Evolutionary conservation across 2,329 filamentous ascomycete genomes (phyloP).

Genomic region (Volutella citrinella): DNA sequence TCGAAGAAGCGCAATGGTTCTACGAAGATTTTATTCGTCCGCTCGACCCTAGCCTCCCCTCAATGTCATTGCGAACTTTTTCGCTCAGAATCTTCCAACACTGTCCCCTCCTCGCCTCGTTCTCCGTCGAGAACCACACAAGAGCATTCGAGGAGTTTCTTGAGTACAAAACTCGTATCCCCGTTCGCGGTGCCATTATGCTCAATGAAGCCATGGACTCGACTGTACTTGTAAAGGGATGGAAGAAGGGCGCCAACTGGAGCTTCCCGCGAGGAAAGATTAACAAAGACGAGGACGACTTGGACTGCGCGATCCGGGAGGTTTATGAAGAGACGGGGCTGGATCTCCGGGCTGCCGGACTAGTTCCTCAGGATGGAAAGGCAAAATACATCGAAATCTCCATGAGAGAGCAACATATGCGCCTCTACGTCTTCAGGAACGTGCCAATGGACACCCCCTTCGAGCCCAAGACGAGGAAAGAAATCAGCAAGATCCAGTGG

Average conservation of each 20-base stretch:
- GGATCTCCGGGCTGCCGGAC: constrained; percentile 71
- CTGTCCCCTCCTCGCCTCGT: constrained; percentile 81
- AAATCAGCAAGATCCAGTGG: constrained; percentile 97
- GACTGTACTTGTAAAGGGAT: constrained; percentile 90
- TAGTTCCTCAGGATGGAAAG: constrained; percentile 69
- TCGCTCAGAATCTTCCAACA: constrained; percentile 90
- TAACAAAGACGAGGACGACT: constrained; percentile 91
- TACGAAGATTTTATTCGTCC: constrained; percentile 99
- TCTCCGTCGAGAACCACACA: constrained; percentile 73
- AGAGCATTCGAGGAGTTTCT: constrained; percentile 89
- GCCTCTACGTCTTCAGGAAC: constrained; percentile 86
- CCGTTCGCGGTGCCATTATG: constrained; percentile 90
- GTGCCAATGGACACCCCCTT: constrained; percentile 86
- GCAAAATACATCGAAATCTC: constrained; percentile 84
- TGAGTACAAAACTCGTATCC: constrained; percentile 90
- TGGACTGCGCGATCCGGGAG: constrained; percentile 91
- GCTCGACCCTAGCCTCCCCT: constrained; percentile 78
- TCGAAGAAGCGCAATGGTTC: constrained; percentile 99
- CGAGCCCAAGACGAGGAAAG: constrained; percentile 87
- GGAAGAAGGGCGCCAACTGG: constrained; percentile 96
- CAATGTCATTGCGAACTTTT: constrained; percentile 80
- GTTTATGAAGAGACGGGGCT: constrained; percentile 96
- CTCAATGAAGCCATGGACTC: constrained; percentile 94
- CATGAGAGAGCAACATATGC: constrained; percentile 90
- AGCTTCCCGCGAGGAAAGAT: constrained; percentile 97